Evolutionary conservation across 2,329 filamentous ascomycete genomes (phyloP), one percentile per base, ranked within the genome.

Genomic region (Aspergillus puulaauensis): DNA sequence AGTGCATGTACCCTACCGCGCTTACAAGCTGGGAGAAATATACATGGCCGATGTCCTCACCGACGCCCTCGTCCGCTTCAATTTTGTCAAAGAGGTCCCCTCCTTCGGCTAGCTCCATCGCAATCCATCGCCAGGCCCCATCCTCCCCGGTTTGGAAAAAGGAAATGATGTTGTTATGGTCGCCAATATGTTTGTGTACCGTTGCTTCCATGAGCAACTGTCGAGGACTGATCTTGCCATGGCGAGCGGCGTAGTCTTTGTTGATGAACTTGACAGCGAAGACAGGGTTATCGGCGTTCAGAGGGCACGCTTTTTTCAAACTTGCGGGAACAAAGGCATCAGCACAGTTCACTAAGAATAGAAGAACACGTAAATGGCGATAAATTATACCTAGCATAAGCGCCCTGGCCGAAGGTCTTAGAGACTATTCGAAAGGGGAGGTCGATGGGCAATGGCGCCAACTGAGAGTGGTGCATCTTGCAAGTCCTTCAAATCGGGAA

Each of bases 81-180:
- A 99, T 98, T 80, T 99, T 99, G 85, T 99, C 95, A 74, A 99
- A 99, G 7, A 99, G 82, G 72, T 99, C 95, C 11, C 95, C 95
- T 43, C 95, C 95, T 67, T 96, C 91, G 46, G 95, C 95, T 65
- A 91, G 89, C 75, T 99, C 95, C 92, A 99, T 97, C 40, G 93
- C 93, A 66, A 99, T 96, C 95, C 95, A 99, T 66, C 90, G 86
- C 93, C 95, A 99, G 17, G 88, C 78, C 0, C 82, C 70, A 72
- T 99, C 93, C 73, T 97, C 91, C 54, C 92, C 93, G 2, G 88
- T 90, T 43, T 89, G 88, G 67, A 96, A 92, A 83, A 91, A 97
- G 70, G 91, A 89, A 68, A 99, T 97, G 64, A 99, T 89, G 74
- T 99, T 96, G 54, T 88, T 86, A 72, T 99, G 96, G 64, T 90